phyloP scores from a whole-genome alignment of 768 basidiomycete genomes.

The Boletus coccyginus region DNA sequence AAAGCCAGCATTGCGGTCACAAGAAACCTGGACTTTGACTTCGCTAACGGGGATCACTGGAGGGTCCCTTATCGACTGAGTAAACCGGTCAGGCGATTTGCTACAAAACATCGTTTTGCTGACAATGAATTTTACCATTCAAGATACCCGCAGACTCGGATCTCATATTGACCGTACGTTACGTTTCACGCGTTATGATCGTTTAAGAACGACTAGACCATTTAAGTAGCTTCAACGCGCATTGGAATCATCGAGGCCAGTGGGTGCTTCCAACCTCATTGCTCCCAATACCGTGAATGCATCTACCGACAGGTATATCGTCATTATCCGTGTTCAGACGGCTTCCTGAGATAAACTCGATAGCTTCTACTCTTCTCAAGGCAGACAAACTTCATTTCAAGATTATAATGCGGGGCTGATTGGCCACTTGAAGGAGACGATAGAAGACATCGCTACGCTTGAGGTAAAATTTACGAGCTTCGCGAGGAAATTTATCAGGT shows the following conservation, averaged over 20 bases:
- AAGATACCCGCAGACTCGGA: slow-evolving; percentile 60
- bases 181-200: background rate
- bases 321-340: background rate
- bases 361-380: slow-evolving; percentile 87
- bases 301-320: slow-evolving; percentile 71
- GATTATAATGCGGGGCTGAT: slow-evolving; percentile 70
- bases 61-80: slow-evolving; percentile 61
- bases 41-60: slow-evolving; percentile 41
- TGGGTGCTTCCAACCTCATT: slow-evolving; percentile 35
- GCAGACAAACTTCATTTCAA: slow-evolving; percentile 75
- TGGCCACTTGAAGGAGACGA: slow-evolving; percentile 46
- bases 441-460: slow-evolving; percentile 58
- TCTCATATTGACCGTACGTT: slow-evolving; percentile 49
- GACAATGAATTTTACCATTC: background rate
- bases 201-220: slow-evolving; percentile 3
- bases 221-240: slow-evolving; percentile 44
- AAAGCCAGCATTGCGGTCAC: slow-evolving; percentile 63
- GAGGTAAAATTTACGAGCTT: slow-evolving; percentile 46
- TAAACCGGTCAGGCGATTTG: slow-evolving; percentile 47
- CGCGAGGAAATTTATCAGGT: background rate
- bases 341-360: slow-evolving; percentile 4
- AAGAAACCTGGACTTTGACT: slow-evolving; percentile 79
- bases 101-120: background rate
- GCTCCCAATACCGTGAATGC: slow-evolving; percentile 56
- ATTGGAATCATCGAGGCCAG: slow-evolving; percentile 45